phyloP scores from a whole-genome alignment of 1,284 basidiomycete species.

The Austroboletus niveus region DNA sequence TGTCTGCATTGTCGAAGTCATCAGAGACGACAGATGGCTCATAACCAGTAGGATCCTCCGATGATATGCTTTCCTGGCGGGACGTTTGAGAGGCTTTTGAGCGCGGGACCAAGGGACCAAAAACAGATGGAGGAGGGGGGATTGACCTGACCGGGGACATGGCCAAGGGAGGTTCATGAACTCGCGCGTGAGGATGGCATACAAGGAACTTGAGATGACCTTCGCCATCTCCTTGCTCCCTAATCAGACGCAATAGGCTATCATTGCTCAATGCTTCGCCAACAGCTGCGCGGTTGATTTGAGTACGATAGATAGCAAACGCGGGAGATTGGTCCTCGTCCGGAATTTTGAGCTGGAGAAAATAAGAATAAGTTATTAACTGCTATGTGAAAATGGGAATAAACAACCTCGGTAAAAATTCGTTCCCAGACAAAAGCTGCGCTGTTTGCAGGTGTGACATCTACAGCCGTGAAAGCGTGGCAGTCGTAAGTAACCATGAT shows the following conservation, averaged over 20 bases:
- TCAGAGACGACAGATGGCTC: slow-evolving; percentile 60
- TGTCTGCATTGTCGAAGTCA: slow-evolving; percentile 57
- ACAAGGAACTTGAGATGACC: slow-evolving; percentile 83
- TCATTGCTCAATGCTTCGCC: slow-evolving; percentile 71
- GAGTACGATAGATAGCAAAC: slow-evolving; percentile 82
- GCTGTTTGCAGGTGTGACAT: slow-evolving; percentile 69
- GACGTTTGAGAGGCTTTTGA: slow-evolving; percentile 54
- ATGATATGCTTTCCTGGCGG: slow-evolving; percentile 66
- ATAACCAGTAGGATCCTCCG: slow-evolving; percentile 65
- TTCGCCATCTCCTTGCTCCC: slow-evolving; percentile 66
- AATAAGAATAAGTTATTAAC: slow-evolving; percentile 4
- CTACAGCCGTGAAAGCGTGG: slow-evolving; percentile 76
- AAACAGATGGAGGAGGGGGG: slow-evolving; percentile 48
- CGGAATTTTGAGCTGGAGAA: slow-evolving; percentile 69
- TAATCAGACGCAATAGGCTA: slow-evolving; percentile 69
- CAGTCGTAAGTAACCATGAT: slow-evolving; percentile 82
- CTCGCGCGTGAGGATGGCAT: slow-evolving; percentile 57
- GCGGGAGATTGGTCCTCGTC: slow-evolving; percentile 74
- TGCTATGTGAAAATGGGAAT: slow-evolving; percentile 2
- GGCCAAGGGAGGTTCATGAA: slow-evolving; percentile 49
- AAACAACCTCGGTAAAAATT: slow-evolving; percentile 77
- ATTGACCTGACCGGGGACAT: slow-evolving; percentile 47
- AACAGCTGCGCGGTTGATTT: slow-evolving; percentile 74
- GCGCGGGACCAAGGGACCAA: slow-evolving; percentile 44
- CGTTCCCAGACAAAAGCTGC: slow-evolving; percentile 79